phyloP scores from a whole-genome alignment of 305 asterid genomes.

The Striga hermonthica region DNA sequence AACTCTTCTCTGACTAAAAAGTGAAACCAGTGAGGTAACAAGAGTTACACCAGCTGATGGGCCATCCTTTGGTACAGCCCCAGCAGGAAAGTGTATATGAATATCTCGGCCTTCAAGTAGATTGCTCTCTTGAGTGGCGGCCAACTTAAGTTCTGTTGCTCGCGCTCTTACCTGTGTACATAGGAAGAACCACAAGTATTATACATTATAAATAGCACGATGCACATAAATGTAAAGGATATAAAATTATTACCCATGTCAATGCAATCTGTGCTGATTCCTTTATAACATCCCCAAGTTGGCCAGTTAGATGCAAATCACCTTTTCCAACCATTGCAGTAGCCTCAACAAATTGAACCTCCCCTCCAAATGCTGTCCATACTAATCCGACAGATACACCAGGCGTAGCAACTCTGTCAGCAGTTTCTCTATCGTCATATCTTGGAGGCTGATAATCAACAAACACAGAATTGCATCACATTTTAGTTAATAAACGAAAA shows the following conservation, averaged over 20 bases:
- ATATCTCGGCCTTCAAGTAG: constrained; percentile 86
- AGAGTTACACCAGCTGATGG: constrained; percentile 99
- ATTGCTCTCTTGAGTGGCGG: constrained; percentile 60
- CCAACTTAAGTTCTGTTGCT: constrained; percentile 87
- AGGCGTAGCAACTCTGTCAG: constrained; percentile 87
- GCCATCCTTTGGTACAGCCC: constrained; percentile 98
- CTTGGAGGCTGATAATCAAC: constrained; percentile 70
- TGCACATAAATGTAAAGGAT: constrained; percentile 21
- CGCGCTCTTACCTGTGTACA: constrained; percentile 74
- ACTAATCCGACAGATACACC: constrained; percentile 96
- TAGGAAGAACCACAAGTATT: constrained; percentile 23
- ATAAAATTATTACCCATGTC: constrained; percentile 75
- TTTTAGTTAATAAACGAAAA: constrained; percentile 8
- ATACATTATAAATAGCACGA: constrained; percentile 14
- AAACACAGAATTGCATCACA: constrained; percentile 32
- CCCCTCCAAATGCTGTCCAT: constrained; percentile 96
- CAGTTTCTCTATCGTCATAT: constrained; percentile 85
- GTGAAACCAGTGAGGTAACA: constrained; percentile 95
- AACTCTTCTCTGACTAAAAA: constrained; percentile 84
- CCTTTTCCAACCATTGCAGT: constrained; percentile 93
- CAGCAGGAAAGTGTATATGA: constrained; percentile 98
- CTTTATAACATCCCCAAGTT: constrained; percentile 95
- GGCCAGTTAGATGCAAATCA: constrained; percentile 96
- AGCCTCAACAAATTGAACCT: constrained; percentile 98
- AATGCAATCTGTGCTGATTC: constrained; percentile 99